phyloP scores from a whole-genome alignment of 169 alveolate species.

The Plasmodium gaboni region DNA sequence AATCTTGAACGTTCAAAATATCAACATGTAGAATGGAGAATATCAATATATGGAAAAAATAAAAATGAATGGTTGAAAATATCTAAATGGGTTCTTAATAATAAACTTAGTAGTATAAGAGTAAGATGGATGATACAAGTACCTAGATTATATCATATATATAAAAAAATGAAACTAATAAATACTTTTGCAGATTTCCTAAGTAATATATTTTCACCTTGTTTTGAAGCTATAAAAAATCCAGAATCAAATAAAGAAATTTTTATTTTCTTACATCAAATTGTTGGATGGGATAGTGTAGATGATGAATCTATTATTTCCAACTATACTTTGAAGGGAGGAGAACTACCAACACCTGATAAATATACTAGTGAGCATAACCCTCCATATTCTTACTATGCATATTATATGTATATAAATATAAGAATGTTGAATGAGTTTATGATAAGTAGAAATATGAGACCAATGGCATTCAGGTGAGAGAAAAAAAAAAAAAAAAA shows the following conservation, averaged over 20 bases:
- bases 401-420: slow-evolving; percentile 93
- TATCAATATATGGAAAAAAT: slow-evolving; percentile 93
- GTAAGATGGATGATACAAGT: slow-evolving; percentile 93
- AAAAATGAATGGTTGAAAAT: slow-evolving; percentile 92
- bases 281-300: slow-evolving; percentile 91
- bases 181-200: slow-evolving; percentile 88
- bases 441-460: slow-evolving; percentile 86
- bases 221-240: slow-evolving; percentile 88
- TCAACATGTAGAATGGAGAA: slow-evolving; percentile 94
- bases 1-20: slow-evolving; percentile 89
- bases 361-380: slow-evolving; percentile 85
- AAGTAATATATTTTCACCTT: slow-evolving; percentile 86
- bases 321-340: slow-evolving; percentile 77
- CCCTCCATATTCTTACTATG: slow-evolving; percentile 95
- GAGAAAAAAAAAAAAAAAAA: neutral
- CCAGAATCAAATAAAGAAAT: slow-evolving; percentile 88
- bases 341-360: slow-evolving; percentile 87
- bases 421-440: slow-evolving; percentile 89
- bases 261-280: slow-evolving; percentile 74
- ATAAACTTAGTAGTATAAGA: slow-evolving; percentile 80
- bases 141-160: slow-evolving; percentile 91
- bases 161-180: slow-evolving; percentile 81
- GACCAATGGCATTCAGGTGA: slow-evolving; percentile 87
- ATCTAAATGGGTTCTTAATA: slow-evolving; percentile 91
- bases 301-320: slow-evolving; percentile 88